These are phyloP conservation scores for Botrytis cinerea DNA, from an alignment of 2,329 filamentous ascomycete species.

Conservation along the genomic window DNA sequence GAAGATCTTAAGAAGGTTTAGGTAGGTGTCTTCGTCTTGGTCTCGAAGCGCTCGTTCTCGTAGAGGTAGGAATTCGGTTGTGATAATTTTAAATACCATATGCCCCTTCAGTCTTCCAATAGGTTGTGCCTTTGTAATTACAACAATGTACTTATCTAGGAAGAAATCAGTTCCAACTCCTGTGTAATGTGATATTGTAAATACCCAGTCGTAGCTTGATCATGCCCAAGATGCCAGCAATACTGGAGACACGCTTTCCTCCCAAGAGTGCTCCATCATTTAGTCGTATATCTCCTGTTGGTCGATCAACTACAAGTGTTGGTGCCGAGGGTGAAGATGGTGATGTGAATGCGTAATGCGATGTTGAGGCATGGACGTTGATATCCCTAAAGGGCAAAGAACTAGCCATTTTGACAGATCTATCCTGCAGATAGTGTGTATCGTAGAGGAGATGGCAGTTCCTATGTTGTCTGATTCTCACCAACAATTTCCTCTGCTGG, in stretches of 20 bases:
- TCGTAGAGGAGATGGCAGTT: neutral
- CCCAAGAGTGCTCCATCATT: slow-evolving; percentile 76
- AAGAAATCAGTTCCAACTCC: slow-evolving; percentile 27
- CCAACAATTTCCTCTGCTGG: neutral
- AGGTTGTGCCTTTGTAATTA: slow-evolving; percentile 91
- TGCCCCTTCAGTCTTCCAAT: slow-evolving; percentile 92
- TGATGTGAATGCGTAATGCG: slow-evolving; percentile 94
- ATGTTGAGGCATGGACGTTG: slow-evolving; percentile 89
- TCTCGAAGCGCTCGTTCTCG: slow-evolving; percentile 91
- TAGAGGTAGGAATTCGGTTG: slow-evolving; percentile 90
- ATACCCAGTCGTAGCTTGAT: slow-evolving; percentile 90
- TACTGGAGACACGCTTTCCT: slow-evolving; percentile 85
- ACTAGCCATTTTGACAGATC: slow-evolving; percentile 46
- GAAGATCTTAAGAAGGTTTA: slow-evolving; percentile 76
- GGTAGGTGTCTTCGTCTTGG: slow-evolving; percentile 89
- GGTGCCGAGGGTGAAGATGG: slow-evolving; percentile 89
- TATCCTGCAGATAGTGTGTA: neutral
- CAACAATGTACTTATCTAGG: slow-evolving; percentile 88
- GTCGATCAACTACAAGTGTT: slow-evolving; percentile 85
- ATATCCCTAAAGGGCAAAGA: slow-evolving; percentile 86
- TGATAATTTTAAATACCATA: slow-evolving; percentile 89
- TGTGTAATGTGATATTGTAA: slow-evolving; percentile 30
- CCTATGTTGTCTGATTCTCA: neutral
- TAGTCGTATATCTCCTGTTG: slow-evolving; percentile 85
- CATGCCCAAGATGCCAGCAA: slow-evolving; percentile 91